phyloP scores from a whole-genome alignment of 371 early-diverging fungal species.

The Mucor velutinosus region DNA sequence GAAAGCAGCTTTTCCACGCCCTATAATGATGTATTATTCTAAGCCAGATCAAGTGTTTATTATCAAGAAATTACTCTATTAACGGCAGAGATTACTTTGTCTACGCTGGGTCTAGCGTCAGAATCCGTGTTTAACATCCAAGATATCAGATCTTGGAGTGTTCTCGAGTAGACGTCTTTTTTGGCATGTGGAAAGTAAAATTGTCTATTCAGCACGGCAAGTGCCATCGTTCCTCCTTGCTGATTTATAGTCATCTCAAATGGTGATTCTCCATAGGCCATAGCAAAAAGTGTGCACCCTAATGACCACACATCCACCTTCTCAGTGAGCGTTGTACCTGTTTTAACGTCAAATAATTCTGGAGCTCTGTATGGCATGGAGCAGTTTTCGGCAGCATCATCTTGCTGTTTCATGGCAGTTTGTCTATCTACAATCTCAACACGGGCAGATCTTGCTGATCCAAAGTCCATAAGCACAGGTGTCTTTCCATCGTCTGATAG shows the following conservation, averaged over 20 bases:
- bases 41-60: neutral
- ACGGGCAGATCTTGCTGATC: slow-evolving; percentile 66
- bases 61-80: neutral
- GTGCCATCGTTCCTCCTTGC: slow-evolving; percentile 73
- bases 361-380: slow-evolving; percentile 83
- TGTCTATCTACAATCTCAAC: slow-evolving; percentile 60
- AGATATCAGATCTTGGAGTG: slow-evolving; percentile 63
- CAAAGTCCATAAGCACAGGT: slow-evolving; percentile 81
- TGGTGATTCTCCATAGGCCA: slow-evolving; percentile 76
- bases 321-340: slow-evolving; percentile 61
- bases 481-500: slow-evolving; percentile 67
- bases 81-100: slow-evolving; percentile 9
- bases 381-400: slow-evolving; percentile 74
- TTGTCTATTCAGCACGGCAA: slow-evolving; percentile 74
- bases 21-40: no score
- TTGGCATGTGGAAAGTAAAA: slow-evolving; percentile 53
- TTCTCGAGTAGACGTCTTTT: slow-evolving; percentile 54
- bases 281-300: slow-evolving; percentile 75
- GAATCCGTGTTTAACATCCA: slow-evolving; percentile 72
- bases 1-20: no score
- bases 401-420: slow-evolving; percentile 72
- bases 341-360: slow-evolving; percentile 81
- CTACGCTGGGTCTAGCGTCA: slow-evolving; percentile 65
- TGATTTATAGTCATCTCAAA: slow-evolving; percentile 72
- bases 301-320: slow-evolving; percentile 84